Percentiles rank a stretch among this genome's conserved stretches.
Evolutionary conservation across 2,329 filamentous ascomycete species (phyloP).

Genomic region (Aspergillus pseudotamarii): DNA sequence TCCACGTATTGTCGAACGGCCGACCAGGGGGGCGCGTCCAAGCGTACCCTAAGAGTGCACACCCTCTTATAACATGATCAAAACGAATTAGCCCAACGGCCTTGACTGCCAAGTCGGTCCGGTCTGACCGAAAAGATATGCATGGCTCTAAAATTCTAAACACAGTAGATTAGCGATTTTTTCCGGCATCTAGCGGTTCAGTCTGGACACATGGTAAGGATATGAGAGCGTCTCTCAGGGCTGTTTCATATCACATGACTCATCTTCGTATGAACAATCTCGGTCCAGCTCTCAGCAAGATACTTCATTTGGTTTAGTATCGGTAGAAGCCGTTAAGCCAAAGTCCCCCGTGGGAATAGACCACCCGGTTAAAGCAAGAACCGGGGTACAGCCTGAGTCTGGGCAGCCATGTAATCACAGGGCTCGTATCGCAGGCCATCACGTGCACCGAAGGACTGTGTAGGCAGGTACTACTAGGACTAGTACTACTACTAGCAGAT

Average conservation of each 20-base stretch:
- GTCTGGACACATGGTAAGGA: neutral
- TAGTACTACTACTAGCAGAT: too few relatives aligned
- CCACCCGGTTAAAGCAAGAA: neutral
- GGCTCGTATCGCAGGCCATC: neutral
- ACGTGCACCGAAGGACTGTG: neutral
- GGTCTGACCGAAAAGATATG: neutral
- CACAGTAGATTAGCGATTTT: too few relatives aligned
- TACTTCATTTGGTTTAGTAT: neutral
- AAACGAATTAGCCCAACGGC: constrained; percentile 11
- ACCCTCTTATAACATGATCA: neutral
- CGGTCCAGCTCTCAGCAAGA: neutral
- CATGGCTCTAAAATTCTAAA: neutral
- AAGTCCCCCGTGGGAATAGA: neutral
- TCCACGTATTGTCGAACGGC: neutral
- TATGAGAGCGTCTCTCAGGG: neutral
- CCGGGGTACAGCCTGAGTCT: neutral
- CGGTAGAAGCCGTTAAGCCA: neutral
- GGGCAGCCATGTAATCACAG: neutral
- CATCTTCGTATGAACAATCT: neutral
- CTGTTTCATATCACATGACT: neutral
- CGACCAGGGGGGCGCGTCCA: constrained; percentile 1
- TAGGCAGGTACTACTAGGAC: too few relatives aligned
- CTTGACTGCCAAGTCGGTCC: constrained; percentile 11
- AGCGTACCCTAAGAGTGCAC: neutral
- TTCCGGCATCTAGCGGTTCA: constrained; percentile 1